Evolutionary conservation across 108 stramenopile species (phyloP), one percentile per base, ranked within the genome.

Genomic region (Skeletonema marinoi): DNA sequence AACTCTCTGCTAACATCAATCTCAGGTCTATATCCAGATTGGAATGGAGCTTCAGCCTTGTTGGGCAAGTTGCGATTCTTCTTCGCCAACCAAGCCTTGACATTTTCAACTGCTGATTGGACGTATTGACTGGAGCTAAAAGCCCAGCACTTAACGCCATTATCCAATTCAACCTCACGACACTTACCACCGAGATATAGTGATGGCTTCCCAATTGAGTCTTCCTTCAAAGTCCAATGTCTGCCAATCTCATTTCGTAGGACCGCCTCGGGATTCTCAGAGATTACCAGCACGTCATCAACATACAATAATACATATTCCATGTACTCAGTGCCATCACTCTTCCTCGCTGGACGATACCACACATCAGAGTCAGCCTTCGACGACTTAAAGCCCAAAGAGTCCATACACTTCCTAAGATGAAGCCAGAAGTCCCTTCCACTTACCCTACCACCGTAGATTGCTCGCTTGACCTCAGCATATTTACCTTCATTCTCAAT

Each of bases 101-200:
- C 25, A 25, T 25, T 25, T 0, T 25, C 25, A 25, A 25, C 25
- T 25, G 25, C 25, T 25, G 25, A 25, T 0, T 25, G 25, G 0
- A 25, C 25, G 25, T 25, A 25, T 25, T 25, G 25, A 25, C 25
- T 25, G 25, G 85, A 71, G 13, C 69, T 19, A 32, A 86, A 77
- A 3, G 84, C 51, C 88, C 88, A 89, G 3, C 71, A 74, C 11
- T 74, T 5, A 1, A 42, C 14, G 2, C 81, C 78, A 75, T 85
- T 88, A 16, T 29, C 41, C 11, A 86, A 56, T 10, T 11, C 56
- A 6, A 85, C 74, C 51, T 77, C 50, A 6, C 70, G 44, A 1
- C 87, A 29, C 60, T 85, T 82, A 2, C 60, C 68, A 8, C 88
- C 88, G 19, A 89, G 71, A 58, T 89, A 85, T 3, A 80, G 68